A percentile compares a stretch with the other conserved stretches of the same genome.
phyloP scores from a whole-genome alignment of 176 grass and related monocot species.

The Metroxylon sagu region DNA sequence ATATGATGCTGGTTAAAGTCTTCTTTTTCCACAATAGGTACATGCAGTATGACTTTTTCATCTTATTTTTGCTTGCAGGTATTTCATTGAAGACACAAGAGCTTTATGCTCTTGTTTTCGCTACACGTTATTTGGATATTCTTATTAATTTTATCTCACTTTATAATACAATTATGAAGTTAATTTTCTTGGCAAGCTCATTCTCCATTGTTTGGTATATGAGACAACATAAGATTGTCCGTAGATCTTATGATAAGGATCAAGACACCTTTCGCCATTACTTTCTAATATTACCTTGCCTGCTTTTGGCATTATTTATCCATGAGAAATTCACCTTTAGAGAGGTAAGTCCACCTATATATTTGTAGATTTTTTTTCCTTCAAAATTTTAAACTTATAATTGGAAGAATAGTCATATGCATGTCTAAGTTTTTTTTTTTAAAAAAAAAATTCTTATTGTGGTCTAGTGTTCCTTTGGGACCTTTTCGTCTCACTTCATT shows the following conservation, averaged over 20 bases:
- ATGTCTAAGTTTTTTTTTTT: too few relatives aligned
- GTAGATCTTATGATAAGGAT: conserved; percentile 80
- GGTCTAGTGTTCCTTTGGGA: conserved; percentile 1
- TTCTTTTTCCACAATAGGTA: too few relatives aligned
- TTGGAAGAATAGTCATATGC: too few relatives aligned
- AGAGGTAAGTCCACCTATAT: conserved; percentile 41
- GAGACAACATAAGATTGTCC: conserved; percentile 76
- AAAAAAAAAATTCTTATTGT: too few relatives aligned
- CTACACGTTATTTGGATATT: conserved; percentile 81
- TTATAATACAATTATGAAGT: conserved; percentile 89
- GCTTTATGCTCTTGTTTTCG: conserved; percentile 90
- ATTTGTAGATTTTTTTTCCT: conserved; percentile 7
- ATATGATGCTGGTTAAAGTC: too few relatives aligned
- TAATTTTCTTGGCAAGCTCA: conserved; percentile 85
- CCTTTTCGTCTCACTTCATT: too few relatives aligned
- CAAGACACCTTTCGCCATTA: conserved; percentile 85
- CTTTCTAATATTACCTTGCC: conserved; percentile 64
- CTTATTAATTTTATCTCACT: conserved; percentile 60
- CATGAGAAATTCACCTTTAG: conserved; percentile 82
- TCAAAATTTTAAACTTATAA: conserved; percentile 4
- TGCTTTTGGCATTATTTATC: conserved; percentile 64
- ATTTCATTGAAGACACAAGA: conserved; percentile 97
- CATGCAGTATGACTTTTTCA: neutral
- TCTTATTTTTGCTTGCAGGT: conserved; percentile 30
- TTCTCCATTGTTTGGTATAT: conserved; percentile 98